Base-by-base conservation (phyloP, 164 flowering plant genomes). In the Liriodendron chinense region DNA sequence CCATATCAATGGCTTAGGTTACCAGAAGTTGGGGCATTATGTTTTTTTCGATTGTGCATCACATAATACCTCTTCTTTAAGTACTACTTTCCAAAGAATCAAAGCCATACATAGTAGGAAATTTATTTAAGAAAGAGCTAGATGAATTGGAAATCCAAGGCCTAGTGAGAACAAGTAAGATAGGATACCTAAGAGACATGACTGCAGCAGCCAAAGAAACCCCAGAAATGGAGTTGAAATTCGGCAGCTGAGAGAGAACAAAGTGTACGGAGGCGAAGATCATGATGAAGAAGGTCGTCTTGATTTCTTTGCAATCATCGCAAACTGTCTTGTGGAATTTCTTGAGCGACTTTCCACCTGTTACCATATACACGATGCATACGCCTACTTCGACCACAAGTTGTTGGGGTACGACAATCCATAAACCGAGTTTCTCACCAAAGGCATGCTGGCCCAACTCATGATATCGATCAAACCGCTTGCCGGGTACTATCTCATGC, bases 401-500 rank as follows among this genome's bases (percentile, higher is more conserved):
- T 57, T 89, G 93, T 59, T 85, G 90, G 0, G 91, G 91, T 14
- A 88, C 89, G 25, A 88, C 89, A 0, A 88, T 76, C 80, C 81
- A 88, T 0, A 85, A 81, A 7, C 93, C 89, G 7, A 87, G 85
- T 70, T 85, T 88, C 57, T 85, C 85, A 0, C 93, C 93, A 47
- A 91, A 88, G 13, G 90, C 89, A 13, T 88, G 80, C 71, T 91
- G 90, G 0, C 93, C 90, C 20, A 90, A 49, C 68, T 90, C 93
- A 28, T 87, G 88, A 74, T 86, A 88, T 66, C 92, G 76, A 24
- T 90, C 91, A 24, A 89, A 85, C 61, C 92, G 74, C 79, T 85
- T 87, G 10, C 93, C 93, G 1, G 89, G 85, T 6, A 85, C 91
- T 68, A 84, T 81, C 74, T 91, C 93, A 65, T 91, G 91, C 89